Base-by-base conservation (phyloP, 2,329 filamentous ascomycete genomes). In the Ceratocystis alfenasii region DNA sequence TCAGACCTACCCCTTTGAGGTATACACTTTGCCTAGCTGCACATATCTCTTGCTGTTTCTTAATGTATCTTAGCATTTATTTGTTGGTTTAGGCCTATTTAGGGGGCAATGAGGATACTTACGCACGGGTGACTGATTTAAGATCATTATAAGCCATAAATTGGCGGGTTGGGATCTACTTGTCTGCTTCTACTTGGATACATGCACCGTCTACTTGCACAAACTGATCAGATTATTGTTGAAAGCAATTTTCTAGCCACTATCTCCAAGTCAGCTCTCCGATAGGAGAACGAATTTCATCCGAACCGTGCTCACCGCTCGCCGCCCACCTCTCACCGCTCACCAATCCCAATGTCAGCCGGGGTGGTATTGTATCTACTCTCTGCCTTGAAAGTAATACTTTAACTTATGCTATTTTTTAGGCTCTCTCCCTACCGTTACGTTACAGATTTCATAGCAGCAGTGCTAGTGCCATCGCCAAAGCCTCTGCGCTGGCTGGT, bases 291-390 rank as follows among this genome's bases (percentile, higher is more conserved):
- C 50, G 12, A 44, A 61, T 8, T 50, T 53, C 28, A 50, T 62
- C 55, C 57, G 57, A n/a, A 15, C n/a, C 5, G 70, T 77, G 33
- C 77, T 78, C 67, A 73, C 76, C 69, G 75, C 33, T 12, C 33
- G 3, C 33, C 33, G 8, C 8, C 10, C 33, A 77, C 70, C 76
- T 74, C 75, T 36, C 33, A 77, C 70, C 76, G 74, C 75, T 70
- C 5, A 70, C 73, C 59, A 76, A 76, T 67, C 75, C 75, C 4
- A 74, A 77, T 8, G 73, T 77, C 44, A 71, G 80, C 70, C 80
- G 75, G 72, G 71, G 74, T n/a, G 69, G 71, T 0, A 74, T 80
- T 36, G 77, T 77, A 7, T 10, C 57, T 1, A 69, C 70, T 7
- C 69, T 76, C 15, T 72, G 72, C 2, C 73, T 78, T 63, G 78